Conservation (phyloP, 768 basidiomycete genomes). For the Phlebiopsis gigantea region DNA sequence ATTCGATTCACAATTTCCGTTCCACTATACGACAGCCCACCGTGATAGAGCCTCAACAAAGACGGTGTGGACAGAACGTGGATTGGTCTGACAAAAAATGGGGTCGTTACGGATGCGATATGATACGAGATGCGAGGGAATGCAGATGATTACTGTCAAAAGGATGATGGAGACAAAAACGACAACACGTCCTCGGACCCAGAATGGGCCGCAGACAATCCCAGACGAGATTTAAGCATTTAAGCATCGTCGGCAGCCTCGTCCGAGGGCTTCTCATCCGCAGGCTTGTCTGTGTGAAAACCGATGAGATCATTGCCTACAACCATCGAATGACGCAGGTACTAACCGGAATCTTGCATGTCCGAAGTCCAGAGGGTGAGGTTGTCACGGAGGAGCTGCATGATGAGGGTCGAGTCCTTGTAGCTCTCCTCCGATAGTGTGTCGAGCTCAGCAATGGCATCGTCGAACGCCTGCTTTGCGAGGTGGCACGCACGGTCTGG, state of each 20-base stretch:
- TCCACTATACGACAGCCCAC: not conserved
- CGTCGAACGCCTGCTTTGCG: constrained; percentile 98
- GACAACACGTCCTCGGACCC: constrained; percentile 6
- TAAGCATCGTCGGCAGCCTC: constrained; percentile 58
- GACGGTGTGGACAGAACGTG: constrained; percentile 9
- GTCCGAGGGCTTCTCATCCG: constrained; percentile 66
- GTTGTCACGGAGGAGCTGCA: constrained; percentile 97
- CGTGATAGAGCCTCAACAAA: not conserved
- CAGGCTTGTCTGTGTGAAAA: constrained; percentile 50
- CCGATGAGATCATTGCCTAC: not conserved
- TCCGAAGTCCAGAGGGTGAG: constrained; percentile 97
- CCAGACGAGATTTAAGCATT: constrained; percentile 4
- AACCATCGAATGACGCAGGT: not conserved
- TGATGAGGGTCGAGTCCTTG: constrained; percentile 97
- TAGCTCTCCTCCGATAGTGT: constrained; percentile 98
- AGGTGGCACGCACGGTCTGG: constrained; percentile 98
- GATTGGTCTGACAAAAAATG: constrained; percentile 4
- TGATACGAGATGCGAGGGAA: constrained; percentile 23
- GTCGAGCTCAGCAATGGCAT: constrained; percentile 98
- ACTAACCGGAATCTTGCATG: constrained; percentile 88
- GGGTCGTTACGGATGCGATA: constrained; percentile 16
- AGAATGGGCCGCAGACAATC: not conserved
- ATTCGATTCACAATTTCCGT: not conserved
- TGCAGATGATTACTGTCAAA: constrained; percentile 15
- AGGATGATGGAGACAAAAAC: constrained; percentile 16